Percentiles rank a stretch among this genome's conserved stretches.
Conservation (phyloP, 495 filamentous ascomycete genomes). For the Penicillium herquei region DNA sequence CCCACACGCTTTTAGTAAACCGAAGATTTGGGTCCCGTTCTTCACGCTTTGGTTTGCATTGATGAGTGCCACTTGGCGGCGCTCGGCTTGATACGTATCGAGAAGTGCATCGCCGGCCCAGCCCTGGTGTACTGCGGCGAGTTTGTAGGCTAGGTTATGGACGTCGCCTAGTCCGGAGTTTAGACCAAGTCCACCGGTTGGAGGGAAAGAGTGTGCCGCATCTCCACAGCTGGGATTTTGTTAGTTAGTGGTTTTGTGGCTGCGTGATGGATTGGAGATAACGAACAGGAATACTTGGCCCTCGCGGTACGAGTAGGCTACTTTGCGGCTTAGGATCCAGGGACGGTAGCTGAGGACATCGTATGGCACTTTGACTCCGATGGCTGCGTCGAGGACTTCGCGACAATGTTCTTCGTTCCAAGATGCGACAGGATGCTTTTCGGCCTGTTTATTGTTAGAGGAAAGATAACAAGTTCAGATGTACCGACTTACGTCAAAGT, state of each 20-base stretch:
- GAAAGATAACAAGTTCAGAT: slow-evolving; percentile 5
- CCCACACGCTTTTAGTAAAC: slow-evolving; percentile 30
- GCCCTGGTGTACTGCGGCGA: slow-evolving; percentile 23
- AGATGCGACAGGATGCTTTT: slow-evolving; percentile 31
- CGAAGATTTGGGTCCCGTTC: slow-evolving; percentile 35
- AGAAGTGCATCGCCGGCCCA: slow-evolving; percentile 16
- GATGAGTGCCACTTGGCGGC: slow-evolving; percentile 31
- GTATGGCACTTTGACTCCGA: slow-evolving; percentile 32
- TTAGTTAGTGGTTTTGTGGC: not conserved
- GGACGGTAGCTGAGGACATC: slow-evolving; percentile 38
- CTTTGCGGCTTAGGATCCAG: slow-evolving; percentile 40
- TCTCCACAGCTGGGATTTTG: slow-evolving; percentile 41
- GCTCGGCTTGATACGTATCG: slow-evolving; percentile 26
- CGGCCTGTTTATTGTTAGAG: not conserved
- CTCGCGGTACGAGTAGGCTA: slow-evolving; percentile 31
- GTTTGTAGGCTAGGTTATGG: slow-evolving; percentile 30
- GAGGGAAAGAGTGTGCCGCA: slow-evolving; percentile 29
- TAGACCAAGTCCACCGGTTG: slow-evolving; percentile 32
- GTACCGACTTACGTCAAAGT: slow-evolving; percentile 28
- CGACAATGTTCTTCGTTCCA: slow-evolving; percentile 36
- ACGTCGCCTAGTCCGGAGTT: slow-evolving; percentile 34
- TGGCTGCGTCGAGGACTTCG: slow-evolving; percentile 29
- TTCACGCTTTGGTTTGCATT: slow-evolving; percentile 36
- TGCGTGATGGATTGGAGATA: not conserved
- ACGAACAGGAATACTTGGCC: slow-evolving; percentile 39